Percentiles rank a stretch among this genome's conserved stretches.
Conservation (phyloP, 306 rosid genomes). For the Cicer arietinum region DNA sequence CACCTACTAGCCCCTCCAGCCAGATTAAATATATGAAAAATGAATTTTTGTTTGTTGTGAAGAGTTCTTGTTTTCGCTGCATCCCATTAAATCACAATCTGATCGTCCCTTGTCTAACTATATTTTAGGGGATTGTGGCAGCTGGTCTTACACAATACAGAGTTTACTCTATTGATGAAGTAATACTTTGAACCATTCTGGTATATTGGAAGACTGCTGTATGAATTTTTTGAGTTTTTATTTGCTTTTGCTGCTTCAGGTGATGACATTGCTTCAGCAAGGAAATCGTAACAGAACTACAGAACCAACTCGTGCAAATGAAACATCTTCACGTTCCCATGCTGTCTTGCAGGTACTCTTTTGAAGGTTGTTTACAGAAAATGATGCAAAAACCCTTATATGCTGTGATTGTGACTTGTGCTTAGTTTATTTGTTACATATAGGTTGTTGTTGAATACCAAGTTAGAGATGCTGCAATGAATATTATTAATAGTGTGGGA, state of each 20-base stretch:
- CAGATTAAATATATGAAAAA: neutral
- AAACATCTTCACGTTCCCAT: slow-evolving; percentile 51
- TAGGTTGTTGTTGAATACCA: slow-evolving; percentile 85
- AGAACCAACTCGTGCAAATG: no score
- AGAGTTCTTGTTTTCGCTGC: no score
- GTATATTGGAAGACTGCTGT: no score
- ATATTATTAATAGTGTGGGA: slow-evolving; percentile 67
- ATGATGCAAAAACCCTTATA: neutral
- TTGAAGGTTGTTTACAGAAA: neutral
- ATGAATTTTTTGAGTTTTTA: no score
- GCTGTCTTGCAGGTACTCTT: slow-evolving; percentile 79
- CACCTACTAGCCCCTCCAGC: neutral
- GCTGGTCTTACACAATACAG: slow-evolving; percentile 85
- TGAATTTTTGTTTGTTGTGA: no score
- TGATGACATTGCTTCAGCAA: no score
- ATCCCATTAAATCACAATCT: neutral
- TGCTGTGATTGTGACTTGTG: neutral
- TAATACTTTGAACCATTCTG: slow-evolving; percentile 40
- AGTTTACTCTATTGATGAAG: slow-evolving; percentile 91
- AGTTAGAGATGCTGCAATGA: slow-evolving; percentile 76
- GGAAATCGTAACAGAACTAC: no score
- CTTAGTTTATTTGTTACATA: slow-evolving; percentile 26
- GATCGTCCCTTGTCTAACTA: slow-evolving; percentile 31
- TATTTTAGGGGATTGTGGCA: slow-evolving; percentile 79
- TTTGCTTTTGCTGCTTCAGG: no score